Evolutionary conservation across 441 rosid species (phyloP).

Genomic region (Erodium trifolium): DNA sequence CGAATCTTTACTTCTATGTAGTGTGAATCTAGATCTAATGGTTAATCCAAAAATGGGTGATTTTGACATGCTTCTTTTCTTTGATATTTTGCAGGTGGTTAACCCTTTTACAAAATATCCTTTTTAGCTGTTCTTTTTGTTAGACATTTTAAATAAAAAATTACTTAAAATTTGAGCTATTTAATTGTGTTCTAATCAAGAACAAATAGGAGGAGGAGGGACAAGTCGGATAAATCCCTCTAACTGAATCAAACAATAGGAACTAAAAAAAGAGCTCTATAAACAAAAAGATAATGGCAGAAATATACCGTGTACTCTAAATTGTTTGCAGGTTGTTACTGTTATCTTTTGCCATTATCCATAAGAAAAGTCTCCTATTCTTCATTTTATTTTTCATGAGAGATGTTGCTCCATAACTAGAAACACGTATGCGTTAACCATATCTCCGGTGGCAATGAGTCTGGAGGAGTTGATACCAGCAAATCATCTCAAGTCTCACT

Average conservation of each 20-base stretch:
- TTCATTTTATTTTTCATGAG: not conserved
- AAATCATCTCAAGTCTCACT: slow-evolving; percentile 37
- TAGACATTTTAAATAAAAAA: no score
- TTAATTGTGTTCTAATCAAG: not conserved
- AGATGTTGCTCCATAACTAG: slow-evolving; percentile 26
- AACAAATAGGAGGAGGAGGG: not conserved
- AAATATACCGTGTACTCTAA: no score
- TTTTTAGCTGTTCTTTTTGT: slow-evolving; percentile 18
- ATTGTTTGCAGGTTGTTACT: no score
- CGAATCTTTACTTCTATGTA: not conserved
- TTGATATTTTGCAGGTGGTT: slow-evolving; percentile 54
- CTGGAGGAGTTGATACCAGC: slow-evolving; percentile 79
- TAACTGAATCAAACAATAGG: not conserved
- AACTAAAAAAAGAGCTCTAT: no score
- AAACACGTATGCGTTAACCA: slow-evolving; percentile 66
- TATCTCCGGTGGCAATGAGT: slow-evolving; percentile 88
- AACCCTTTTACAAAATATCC: slow-evolving; percentile 96
- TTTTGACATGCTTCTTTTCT: not conserved
- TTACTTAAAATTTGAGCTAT: slow-evolving; percentile 15
- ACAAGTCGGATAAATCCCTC: not conserved
- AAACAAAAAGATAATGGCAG: no score
- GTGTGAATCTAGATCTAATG: not conserved
- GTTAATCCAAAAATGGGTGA: not conserved
- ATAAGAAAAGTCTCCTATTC: no score
- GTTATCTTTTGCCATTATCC: no score